A percentile compares a stretch with the other conserved stretches of the same genome.
Evolutionary conservation across 2,329 filamentous ascomycete genomes (phyloP).

Genomic region (Alternaria sp.): DNA sequence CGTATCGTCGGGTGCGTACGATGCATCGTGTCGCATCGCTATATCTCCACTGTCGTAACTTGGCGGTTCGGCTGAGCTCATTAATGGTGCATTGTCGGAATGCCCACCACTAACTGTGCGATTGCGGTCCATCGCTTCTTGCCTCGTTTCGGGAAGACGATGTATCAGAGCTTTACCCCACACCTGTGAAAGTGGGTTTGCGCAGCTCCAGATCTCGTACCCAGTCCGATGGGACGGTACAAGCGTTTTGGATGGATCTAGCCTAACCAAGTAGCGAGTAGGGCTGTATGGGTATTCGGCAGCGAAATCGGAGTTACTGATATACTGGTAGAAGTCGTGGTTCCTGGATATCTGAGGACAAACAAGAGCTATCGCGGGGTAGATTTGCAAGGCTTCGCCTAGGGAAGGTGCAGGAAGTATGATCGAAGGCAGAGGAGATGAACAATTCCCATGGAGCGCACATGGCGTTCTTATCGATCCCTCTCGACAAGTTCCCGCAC

Average conservation of each 20-base stretch:
- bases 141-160: not conserved
- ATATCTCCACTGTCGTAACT: slow-evolving; percentile 32
- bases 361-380: not conserved
- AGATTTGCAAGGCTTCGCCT: not conserved
- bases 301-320: not conserved
- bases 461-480: slow-evolving; percentile 3
- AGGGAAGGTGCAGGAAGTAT: not conserved
- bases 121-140: slow-evolving; percentile 15
- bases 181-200: not conserved
- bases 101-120: slow-evolving; percentile 9
- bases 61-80: slow-evolving; percentile 22
- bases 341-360: not conserved
- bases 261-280: not conserved
- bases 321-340: not conserved
- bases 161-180: not conserved
- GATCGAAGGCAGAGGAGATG: not conserved
- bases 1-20: slow-evolving; percentile 24
- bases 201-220: not conserved
- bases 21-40: slow-evolving; percentile 28
- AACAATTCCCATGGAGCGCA: not conserved
- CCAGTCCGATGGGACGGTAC: not conserved
- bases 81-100: slow-evolving; percentile 18
- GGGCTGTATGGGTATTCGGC: not conserved
- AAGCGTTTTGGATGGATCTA: not conserved
- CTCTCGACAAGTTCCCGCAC: not conserved